Evolutionary conservation across 345 rosid genomes (phyloP), one percentile per base, ranked within the genome.

Genomic region (Arabis alpina): DNA sequence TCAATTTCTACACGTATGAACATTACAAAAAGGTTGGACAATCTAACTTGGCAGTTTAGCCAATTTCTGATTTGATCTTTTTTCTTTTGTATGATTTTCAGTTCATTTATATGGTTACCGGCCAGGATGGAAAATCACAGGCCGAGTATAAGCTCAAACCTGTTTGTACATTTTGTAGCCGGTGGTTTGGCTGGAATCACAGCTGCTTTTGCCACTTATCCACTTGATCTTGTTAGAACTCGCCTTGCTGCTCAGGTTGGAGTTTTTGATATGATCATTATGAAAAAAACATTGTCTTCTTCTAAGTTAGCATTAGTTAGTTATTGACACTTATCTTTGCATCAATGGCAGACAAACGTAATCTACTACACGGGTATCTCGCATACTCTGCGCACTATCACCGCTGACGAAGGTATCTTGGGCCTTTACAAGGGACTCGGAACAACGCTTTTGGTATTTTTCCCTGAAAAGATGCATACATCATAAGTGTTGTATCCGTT

Each of bases 161-260:
- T 84, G 40, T 82, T 84, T 68, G 84, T 91, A 54, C 95, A 86
- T 79, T 91, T 89, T 82, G 62, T 88, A 34, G 91, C 85, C 10
- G 96, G 96, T 75, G 98, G 98, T 59, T 80, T 89, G 77, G 93
- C 99, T 25, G 99, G 99, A 82, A 82, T 91, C 74, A 91, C 95
- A 15, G 99, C 99, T 83, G 98, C 99, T 42, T 83, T 98, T 62
- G 89, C 87, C 44, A 88, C 97, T 24, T 91, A 94, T 80, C 99
- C 99, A 1, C 80, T 94, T 83, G 99, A 94, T 87, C 99, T 94
- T 78, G 93, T 89, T 65, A 84, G 99, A 74, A 94, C 98, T 10
- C 97, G 98, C 6, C 95, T 94, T 59, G 90, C 99, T 44, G 92
- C 96, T 27, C 99, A 91, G 98, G 98, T 91, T 82, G 66, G 77